Evolutionary conservation across 331 rosid species (phyloP).

Genomic region (Acacia concinna): DNA sequence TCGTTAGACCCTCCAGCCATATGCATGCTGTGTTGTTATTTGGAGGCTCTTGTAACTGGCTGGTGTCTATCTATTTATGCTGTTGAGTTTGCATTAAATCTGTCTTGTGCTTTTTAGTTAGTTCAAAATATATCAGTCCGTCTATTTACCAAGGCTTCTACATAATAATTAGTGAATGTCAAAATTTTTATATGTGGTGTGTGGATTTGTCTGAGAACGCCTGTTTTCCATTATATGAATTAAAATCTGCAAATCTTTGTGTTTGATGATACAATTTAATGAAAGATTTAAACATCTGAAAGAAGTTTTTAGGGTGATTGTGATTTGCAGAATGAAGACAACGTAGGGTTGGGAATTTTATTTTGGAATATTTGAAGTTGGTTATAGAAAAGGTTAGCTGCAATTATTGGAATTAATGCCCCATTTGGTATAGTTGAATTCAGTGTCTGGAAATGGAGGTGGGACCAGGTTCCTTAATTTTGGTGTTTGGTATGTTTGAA

Average conservation of each 20-base stretch:
- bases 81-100: slow-evolving; percentile 10
- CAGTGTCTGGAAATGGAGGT: not conserved
- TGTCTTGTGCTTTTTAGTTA: not conserved
- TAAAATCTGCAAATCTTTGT: not conserved
- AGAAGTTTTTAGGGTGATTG: not conserved
- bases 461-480: not conserved
- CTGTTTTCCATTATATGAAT: slow-evolving; percentile 15
- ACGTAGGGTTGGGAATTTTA: not conserved
- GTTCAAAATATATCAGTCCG: slow-evolving; percentile 1
- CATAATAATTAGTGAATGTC: not conserved
- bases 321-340: not conserved
- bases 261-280: not conserved
- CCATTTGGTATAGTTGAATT: not conserved
- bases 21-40: slow-evolving; percentile 8
- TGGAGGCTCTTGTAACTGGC: not conserved
- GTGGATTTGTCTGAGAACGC: not conserved
- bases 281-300: not conserved
- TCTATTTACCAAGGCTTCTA: not conserved
- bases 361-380: not conserved
- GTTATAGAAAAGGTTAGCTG: not conserved
- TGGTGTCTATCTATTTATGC: slow-evolving; percentile 1
- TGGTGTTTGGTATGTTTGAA: not conserved
- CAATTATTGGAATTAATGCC: not conserved
- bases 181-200: not conserved
- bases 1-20: not conserved